Conservation (phyloP, 352 stramenopile genomes). For the Aphanomyces invadans region DNA sequence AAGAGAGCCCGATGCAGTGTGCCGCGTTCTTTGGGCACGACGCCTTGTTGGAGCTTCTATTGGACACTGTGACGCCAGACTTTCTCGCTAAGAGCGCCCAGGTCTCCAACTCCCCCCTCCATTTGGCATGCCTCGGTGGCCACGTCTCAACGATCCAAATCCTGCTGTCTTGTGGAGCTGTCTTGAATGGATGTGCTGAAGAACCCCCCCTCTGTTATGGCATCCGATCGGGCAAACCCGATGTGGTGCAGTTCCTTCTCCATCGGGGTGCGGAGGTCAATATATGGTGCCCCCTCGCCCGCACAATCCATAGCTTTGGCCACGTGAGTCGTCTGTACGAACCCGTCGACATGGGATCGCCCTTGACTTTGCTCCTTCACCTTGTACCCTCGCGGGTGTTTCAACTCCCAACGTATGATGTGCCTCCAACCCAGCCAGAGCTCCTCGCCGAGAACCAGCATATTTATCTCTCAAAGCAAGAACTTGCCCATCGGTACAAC, state of each 20-base stretch:
- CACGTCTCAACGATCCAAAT: constrained; percentile 11
- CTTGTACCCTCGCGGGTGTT: not conserved
- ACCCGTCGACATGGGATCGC: not conserved
- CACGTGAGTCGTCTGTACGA: not conserved
- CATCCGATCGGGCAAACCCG: constrained; percentile 12
- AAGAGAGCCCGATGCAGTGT: constrained; percentile 4
- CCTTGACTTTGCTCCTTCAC: constrained; percentile 7
- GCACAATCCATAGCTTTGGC: not conserved
- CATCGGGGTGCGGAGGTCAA: constrained; percentile 15
- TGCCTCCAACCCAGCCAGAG: not conserved
- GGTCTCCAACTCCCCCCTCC: constrained; percentile 11
- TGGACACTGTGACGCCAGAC: constrained; percentile 7
- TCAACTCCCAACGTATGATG: constrained; percentile 2
- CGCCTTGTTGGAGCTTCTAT: constrained; percentile 7
- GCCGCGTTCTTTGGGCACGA: constrained; percentile 16
- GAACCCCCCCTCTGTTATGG: constrained; percentile 20
- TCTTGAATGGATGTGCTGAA: constrained; percentile 5
- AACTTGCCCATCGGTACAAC: constrained; percentile 10
- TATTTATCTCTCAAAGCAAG: not conserved
- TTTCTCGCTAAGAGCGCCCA: not conserved
- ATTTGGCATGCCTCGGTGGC: constrained; percentile 20
- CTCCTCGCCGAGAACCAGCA: constrained; percentile 1
- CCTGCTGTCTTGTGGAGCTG: constrained; percentile 3
- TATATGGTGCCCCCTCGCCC: not conserved
- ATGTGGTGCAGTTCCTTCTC: constrained; percentile 11